Evolutionary conservation across 352 stramenopile species (phyloP).

Genomic region (Phytophthora meadii): DNA sequence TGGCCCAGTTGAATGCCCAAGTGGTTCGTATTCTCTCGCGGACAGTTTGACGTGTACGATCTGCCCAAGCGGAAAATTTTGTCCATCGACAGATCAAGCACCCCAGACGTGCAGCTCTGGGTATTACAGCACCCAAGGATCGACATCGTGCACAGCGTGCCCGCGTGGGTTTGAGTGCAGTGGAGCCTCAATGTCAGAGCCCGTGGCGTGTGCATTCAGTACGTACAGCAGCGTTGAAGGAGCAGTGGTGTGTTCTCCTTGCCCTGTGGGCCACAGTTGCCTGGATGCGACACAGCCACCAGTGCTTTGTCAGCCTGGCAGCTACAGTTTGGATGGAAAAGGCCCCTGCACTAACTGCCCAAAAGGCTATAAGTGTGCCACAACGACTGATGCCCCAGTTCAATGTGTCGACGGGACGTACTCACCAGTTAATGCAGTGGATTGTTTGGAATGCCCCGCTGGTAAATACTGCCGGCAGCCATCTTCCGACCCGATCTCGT

Average conservation of each 20-base stretch:
- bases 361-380: conserved; percentile 54
- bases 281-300: conserved; percentile 44
- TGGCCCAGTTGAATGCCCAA: conserved; percentile 25
- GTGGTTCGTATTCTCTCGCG: conserved; percentile 32
- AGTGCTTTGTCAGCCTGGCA: conserved; percentile 48
- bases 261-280: conserved; percentile 67
- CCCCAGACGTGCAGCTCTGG: conserved; percentile 26
- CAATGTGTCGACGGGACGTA: conserved; percentile 48
- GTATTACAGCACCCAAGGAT: conserved; percentile 32
- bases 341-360: conserved; percentile 51
- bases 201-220: conserved; percentile 31
- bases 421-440: conserved; percentile 29
- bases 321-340: conserved; percentile 58
- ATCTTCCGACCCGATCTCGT: conserved; percentile 45
- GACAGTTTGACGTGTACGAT: conserved; percentile 17
- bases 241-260: conserved; percentile 38
- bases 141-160: conserved; percentile 39
- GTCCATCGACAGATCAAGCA: conserved; percentile 15
- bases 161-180: conserved; percentile 44
- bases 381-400: conserved; percentile 40
- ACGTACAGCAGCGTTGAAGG: conserved; percentile 36
- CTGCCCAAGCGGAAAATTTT: conserved; percentile 36
- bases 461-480: conserved; percentile 57
- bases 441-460: conserved; percentile 52
- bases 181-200: conserved; percentile 24